Base-by-base conservation (phyloP, 768 basidiomycete genomes). In the Galerina sulciceps region DNA sequence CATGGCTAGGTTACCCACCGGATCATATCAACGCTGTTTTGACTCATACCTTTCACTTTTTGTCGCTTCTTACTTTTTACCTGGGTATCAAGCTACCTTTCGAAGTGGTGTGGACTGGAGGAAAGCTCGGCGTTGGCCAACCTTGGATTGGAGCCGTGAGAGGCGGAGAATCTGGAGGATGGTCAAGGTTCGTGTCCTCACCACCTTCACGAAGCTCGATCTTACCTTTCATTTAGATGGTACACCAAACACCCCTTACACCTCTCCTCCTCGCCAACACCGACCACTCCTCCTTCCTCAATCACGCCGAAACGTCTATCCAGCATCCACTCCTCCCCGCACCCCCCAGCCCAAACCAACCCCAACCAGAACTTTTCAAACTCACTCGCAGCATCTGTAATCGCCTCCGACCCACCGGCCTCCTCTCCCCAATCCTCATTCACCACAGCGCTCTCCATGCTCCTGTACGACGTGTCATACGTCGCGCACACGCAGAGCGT, bases 1-100 rank as follows among this genome's bases (percentile, higher is more conserved):
- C 36, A 47, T 35, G 8, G 31, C 18, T 59, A 91, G 88, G 91
- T 52, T 93, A 92, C 68, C 90, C 91, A 1, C 89, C 91, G 37
- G 89, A 92, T 61, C 90, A 94, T 58, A 91, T 93, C 75, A 93
- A 94, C 68, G 91, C 92, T 2, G 91, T 92, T n/a, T 76, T 94
- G 49, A 91, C 89, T 0, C 87, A 91, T 56, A 85, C 91, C 1
- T 78, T 94, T 10, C 93, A 93, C 72, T 94, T 94, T 60, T 72
- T 94, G 0, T 83, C 85, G 2, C 74, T 94, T 11, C 82, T 94
- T 6, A 85, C 89, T 0, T 93, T 92, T 73, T 94, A 94, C 69
- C 79, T 94, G 11, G 93, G 92, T 0, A 77, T 93, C 59, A 93
- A 91, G 63, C 83, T 94, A 0, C 93, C 93, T 0, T 94, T 94